Evolutionary conservation across 208 protist genomes (phyloP).

Genomic region (Blastocrithidia nonstop): DNA sequence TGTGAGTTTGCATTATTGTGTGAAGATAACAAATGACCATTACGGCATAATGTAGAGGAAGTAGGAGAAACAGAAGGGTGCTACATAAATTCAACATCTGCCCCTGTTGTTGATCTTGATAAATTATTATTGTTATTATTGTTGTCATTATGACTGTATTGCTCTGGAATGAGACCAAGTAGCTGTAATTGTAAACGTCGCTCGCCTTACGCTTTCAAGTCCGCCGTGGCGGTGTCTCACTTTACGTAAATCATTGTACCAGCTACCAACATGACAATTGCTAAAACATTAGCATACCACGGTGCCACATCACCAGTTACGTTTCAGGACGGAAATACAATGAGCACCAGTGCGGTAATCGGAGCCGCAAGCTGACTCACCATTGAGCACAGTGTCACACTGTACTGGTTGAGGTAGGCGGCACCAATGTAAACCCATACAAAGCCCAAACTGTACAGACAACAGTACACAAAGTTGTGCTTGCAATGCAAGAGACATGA

Average conservation of each 20-base stretch:
- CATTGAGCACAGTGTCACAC: slow-evolving; percentile 64
- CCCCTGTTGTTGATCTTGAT: too few relatives aligned
- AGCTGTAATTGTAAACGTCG: slow-evolving; percentile 35
- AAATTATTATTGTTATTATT: too few relatives aligned
- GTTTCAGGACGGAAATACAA: slow-evolving; percentile 58
- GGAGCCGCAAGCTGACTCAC: slow-evolving; percentile 65
- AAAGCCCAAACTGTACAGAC: slow-evolving; percentile 64
- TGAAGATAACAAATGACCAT: too few relatives aligned
- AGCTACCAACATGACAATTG: slow-evolving; percentile 36
- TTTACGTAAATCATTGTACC: slow-evolving; percentile 49
- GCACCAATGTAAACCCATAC: slow-evolving; percentile 57
- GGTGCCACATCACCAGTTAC: slow-evolving; percentile 27
- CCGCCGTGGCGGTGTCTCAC: slow-evolving; percentile 68
- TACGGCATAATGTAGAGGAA: too few relatives aligned
- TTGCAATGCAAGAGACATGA: slow-evolving; percentile 34
- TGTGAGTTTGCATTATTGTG: too few relatives aligned
- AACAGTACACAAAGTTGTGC: slow-evolving; percentile 48
- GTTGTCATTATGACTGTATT: neutral
- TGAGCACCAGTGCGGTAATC: slow-evolving; percentile 50
- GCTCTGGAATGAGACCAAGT: slow-evolving; percentile 19
- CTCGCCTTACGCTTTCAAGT: slow-evolving; percentile 46
- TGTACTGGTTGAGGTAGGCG: slow-evolving; percentile 81
- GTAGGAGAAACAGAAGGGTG: too few relatives aligned
- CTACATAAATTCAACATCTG: too few relatives aligned
- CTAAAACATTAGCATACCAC: slow-evolving; percentile 55